Evolutionary conservation across 139 green algal genomes (phyloP), one percentile per base, ranked within the genome.

Genomic region (Closterium sp.): DNA sequence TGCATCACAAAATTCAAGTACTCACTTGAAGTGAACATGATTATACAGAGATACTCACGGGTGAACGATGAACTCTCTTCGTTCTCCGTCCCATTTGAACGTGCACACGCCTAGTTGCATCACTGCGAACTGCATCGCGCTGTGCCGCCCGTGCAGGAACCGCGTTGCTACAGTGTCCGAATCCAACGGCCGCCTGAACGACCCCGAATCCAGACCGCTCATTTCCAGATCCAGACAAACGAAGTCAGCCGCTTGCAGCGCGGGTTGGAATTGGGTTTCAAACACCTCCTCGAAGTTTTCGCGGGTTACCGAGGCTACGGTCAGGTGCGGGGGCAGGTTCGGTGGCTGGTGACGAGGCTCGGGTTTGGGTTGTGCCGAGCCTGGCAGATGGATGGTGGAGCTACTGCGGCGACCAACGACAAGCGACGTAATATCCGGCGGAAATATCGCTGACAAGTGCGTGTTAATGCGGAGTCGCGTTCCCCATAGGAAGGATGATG

Each of bases 141-240:
- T 92, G 28, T 92, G 73, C 32, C 85, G n/a, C n/a, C 28, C 28
- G 30, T 92, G 89, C 2, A 90, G 89, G 24, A 91, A 92, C 90
- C 89, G 89, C 73, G 85, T 92, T 30, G 89, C 89, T 91, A 29
- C 89, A 30, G 89, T 92, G 85, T 92, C 89, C 27, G 90, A 17
- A 29, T 92, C 84, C 32, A 90, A 29, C 27, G 73, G 32, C 22
- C 89, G 28, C 89, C 89, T 90, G 28, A 90, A 92, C 73, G n/a
- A 30, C n/a, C 29, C 73, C n/a, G 29, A 91, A 29, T 92, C 89
- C 22, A 92, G 29, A 90, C 89, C 89, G 89, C 29, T 90, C 28
- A 92, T 88, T 70, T 92, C 89, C n/a, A 92, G n/a, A 92, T 92
- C 89, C 32, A 92, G n/a, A 31, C 29, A 50, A 90, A 92, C 30